Conservation (phyloP, 2,329 filamentous ascomycete species). For the Alternaria postmessia region DNA sequence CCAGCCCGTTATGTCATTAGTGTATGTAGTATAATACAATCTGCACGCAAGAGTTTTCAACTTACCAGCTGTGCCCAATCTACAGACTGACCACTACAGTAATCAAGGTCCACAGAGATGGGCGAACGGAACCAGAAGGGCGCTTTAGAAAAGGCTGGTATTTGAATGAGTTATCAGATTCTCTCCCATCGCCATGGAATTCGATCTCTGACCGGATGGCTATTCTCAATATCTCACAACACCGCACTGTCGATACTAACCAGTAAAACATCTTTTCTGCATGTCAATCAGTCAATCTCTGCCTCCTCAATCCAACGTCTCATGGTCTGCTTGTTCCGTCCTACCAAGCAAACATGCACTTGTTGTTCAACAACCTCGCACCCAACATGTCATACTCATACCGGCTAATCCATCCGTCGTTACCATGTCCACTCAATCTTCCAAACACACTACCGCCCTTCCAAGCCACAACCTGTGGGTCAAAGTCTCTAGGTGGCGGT, state of each 20-base stretch:
- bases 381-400: slow-evolving; percentile 90
- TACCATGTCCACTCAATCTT: slow-evolving; percentile 77
- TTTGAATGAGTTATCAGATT: background rate
- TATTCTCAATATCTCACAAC: background rate
- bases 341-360: slow-evolving; percentile 55
- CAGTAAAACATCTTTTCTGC: background rate
- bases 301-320: background rate
- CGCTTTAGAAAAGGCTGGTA: background rate
- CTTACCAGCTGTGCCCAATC: background rate
- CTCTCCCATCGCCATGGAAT: background rate
- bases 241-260: background rate
- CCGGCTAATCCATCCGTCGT: slow-evolving; percentile 92
- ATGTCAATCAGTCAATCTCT: background rate
- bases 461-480: slow-evolving; percentile 97
- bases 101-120: background rate
- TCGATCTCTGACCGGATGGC: background rate
- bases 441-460: slow-evolving; percentile 98
- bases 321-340: background rate
- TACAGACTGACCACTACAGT: background rate
- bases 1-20: background rate
- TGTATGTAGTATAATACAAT: background rate
- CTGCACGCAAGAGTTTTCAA: background rate
- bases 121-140: background rate
- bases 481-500: slow-evolving; percentile 85
- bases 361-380: slow-evolving; percentile 72